Conservation (phyloP, 352 stramenopile species). For the Pythium brassicae region DNA sequence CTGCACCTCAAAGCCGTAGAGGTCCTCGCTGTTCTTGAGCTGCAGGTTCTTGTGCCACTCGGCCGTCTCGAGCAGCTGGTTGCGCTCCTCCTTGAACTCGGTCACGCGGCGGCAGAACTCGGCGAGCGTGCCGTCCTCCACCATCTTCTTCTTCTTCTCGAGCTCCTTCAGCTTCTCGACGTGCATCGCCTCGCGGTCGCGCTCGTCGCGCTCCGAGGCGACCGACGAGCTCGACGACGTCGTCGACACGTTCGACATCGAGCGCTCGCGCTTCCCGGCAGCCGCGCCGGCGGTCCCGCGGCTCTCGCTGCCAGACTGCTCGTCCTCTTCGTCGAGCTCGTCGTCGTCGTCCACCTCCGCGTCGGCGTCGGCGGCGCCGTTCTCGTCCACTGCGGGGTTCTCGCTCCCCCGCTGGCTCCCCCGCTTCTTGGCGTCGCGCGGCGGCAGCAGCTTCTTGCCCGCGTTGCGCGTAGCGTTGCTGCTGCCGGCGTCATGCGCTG, state of each 20-base stretch:
- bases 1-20: slow-evolving; percentile 78
- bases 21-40: slow-evolving; percentile 77
- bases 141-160: slow-evolving; percentile 82
- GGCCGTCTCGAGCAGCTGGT: slow-evolving; percentile 61
- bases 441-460: slow-evolving; percentile 13
- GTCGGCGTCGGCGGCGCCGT: slow-evolving; percentile 19
- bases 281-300: slow-evolving; percentile 3
- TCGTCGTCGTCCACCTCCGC: slow-evolving; percentile 23
- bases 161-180: slow-evolving; percentile 69
- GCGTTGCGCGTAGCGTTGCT: slow-evolving; percentile 18
- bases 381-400: slow-evolving; percentile 11
- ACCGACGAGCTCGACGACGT: slow-evolving; percentile 55
- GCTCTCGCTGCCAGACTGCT: slow-evolving; percentile 12
- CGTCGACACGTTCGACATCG: slow-evolving; percentile 63
- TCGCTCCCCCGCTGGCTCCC: slow-evolving; percentile 4
- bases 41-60: slow-evolving; percentile 82
- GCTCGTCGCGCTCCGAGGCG: slow-evolving; percentile 36
- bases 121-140: slow-evolving; percentile 74
- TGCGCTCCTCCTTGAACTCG: slow-evolving; percentile 81
- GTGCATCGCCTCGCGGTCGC: slow-evolving; percentile 25
- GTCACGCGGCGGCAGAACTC: slow-evolving; percentile 80
- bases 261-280: slow-evolving; percentile 38
- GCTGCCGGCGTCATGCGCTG: slow-evolving; percentile 14
- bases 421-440: slow-evolving; percentile 22
- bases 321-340: slow-evolving; percentile 16